These are phyloP conservation scores for Pugionium cornutum DNA, from an alignment of 345 rosid genomes.

Conservation along the genomic window DNA sequence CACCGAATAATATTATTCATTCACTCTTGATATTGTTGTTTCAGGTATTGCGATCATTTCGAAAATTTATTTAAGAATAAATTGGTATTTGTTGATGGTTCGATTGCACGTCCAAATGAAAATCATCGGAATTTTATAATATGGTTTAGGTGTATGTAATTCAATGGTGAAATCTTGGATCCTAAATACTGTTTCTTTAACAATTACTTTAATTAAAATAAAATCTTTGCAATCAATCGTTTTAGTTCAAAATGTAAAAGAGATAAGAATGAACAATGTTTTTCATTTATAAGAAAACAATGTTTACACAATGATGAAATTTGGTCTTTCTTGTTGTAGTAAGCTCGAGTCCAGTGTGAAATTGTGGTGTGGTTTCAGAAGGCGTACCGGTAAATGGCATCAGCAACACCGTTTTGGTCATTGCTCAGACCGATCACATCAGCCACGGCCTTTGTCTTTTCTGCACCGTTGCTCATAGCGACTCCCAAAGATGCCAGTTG, in stretches of 20 bases:
- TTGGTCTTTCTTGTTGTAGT: constrained; percentile 6
- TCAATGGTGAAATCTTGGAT: no score
- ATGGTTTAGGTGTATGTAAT: no score
- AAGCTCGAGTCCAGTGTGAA: background rate
- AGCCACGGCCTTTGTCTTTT: constrained; percentile 89
- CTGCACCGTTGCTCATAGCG: constrained; percentile 82
- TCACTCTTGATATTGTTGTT: no score
- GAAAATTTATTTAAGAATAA: no score
- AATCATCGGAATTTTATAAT: no score
- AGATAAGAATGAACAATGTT: constrained; percentile 23
- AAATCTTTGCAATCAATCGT: background rate
- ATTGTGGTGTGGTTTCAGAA: constrained; percentile 46
- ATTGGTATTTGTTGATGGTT: no score
- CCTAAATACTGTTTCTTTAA: no score
- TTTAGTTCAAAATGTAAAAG: constrained; percentile 12
- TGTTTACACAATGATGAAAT: constrained; percentile 1
- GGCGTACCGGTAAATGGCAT: constrained; percentile 81
- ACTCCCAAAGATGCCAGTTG: constrained; percentile 79
- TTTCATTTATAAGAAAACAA: background rate
- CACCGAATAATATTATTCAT: no score
- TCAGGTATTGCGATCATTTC: no score
- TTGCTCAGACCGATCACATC: constrained; percentile 72
- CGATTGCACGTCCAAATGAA: no score
- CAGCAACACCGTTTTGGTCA: constrained; percentile 91
- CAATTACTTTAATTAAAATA: no score